Evolutionary conservation across 2,329 filamentous ascomycete species (phyloP).

Genomic region (Aspergillus spinulosporus): DNA sequence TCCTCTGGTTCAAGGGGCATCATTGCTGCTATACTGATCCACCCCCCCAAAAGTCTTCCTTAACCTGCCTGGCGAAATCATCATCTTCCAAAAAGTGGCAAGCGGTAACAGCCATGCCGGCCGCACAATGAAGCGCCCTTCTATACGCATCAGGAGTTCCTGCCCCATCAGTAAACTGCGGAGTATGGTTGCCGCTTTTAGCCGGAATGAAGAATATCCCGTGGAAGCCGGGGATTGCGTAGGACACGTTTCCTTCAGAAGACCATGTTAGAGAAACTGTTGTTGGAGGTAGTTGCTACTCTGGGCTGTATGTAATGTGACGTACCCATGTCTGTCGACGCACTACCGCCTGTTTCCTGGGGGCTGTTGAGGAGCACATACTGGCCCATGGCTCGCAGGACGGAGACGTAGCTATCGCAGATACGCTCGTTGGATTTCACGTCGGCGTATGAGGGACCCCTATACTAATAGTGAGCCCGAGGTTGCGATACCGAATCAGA

Average conservation of each 20-base stretch:
- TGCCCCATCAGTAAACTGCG: conserved; percentile 54
- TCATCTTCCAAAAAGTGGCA: conserved; percentile 33
- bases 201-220: conserved; percentile 47
- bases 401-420: conserved; percentile 32
- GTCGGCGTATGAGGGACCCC: conserved; percentile 33
- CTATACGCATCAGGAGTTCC: conserved; percentile 52
- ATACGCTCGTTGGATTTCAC: conserved; percentile 33
- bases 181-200: conserved; percentile 54
- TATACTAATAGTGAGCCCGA: conserved; percentile 10
- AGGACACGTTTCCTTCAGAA: conserved; percentile 46
- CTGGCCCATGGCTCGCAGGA: conserved; percentile 32
- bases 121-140: conserved; percentile 37
- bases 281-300: background rate
- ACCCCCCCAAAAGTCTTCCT: conserved; percentile 25
- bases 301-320: background rate
- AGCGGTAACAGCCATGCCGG: conserved; percentile 34
- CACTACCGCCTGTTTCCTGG: conserved; percentile 22
- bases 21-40: background rate
- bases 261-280: background rate
- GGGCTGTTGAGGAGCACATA: conserved; percentile 25
- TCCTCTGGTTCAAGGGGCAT: too few species aligned
- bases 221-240: conserved; percentile 42
- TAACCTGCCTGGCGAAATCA: conserved; percentile 29
- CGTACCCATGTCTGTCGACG: conserved; percentile 33
- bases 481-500: too few species aligned